A percentile compares a stretch with the other conserved stretches of the same genome.
Conservation (phyloP, 306 rosid genomes). For the Macrotyloma uniflorum region DNA sequence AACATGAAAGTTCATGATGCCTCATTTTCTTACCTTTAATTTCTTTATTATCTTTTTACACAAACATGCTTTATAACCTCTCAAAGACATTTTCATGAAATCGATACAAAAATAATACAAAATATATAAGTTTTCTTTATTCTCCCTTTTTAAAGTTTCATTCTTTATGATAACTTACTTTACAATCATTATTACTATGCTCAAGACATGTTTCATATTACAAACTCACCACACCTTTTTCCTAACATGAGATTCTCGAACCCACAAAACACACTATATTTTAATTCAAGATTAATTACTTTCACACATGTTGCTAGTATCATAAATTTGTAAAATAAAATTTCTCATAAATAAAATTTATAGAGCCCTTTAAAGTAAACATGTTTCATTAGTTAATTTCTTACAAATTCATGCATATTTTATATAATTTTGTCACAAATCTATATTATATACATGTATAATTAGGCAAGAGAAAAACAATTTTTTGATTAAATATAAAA, state of each 20-base stretch:
- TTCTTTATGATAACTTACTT: conserved; percentile 15
- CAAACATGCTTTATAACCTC: neutral
- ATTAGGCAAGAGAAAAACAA: too few species aligned
- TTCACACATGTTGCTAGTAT: neutral
- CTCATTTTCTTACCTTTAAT: neutral
- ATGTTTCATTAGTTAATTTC: too few species aligned
- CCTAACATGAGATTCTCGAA: neutral
- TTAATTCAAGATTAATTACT: neutral
- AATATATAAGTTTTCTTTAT: neutral
- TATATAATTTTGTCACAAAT: too few species aligned
- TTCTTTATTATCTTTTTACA: neutral
- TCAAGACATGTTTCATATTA: neutral
- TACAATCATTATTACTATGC: conserved; percentile 13
- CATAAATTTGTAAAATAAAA: neutral
- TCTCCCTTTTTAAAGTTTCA: conserved; percentile 22
- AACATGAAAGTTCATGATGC: neutral
- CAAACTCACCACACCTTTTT: neutral
- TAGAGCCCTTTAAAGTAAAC: too few species aligned
- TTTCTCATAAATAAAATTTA: too few species aligned
- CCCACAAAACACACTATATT: neutral
- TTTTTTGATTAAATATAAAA: too few species aligned
- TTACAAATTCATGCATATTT: too few species aligned
- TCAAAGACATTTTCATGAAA: too few species aligned
- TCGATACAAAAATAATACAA: too few species aligned
- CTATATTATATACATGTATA: too few species aligned